Evolutionary conservation across 148 eudicot species (phyloP).

Genomic region (Amaranthus hypochondriacus): DNA sequence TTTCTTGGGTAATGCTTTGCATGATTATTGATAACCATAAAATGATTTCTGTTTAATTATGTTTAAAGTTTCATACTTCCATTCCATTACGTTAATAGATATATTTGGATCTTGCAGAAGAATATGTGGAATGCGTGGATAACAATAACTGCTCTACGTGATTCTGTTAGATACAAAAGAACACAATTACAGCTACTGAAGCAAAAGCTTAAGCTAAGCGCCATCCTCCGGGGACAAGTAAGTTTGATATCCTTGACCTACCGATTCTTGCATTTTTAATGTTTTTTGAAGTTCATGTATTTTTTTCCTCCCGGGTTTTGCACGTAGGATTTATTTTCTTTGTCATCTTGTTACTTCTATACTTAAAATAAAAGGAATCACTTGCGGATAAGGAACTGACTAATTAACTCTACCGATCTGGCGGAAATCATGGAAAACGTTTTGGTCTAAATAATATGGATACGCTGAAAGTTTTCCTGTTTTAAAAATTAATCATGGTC

Average conservation of each 20-base stretch:
- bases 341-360: too few species aligned
- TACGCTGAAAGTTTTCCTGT: too few species aligned
- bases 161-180: slow-evolving; percentile 76
- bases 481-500: too few species aligned
- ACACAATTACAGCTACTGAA: slow-evolving; percentile 68
- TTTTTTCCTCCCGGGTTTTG: not conserved
- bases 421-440: not conserved
- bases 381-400: too few species aligned
- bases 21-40: not conserved
- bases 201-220: slow-evolving; percentile 84
- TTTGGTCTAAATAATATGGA: too few species aligned
- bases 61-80: too few species aligned
- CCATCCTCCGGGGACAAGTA: slow-evolving; percentile 84
- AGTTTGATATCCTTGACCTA: slow-evolving; percentile 23
- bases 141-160: slow-evolving; percentile 76
- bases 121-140: slow-evolving; percentile 95
- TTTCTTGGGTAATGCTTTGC: not conserved
- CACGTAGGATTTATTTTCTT: not conserved
- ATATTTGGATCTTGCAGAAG: slow-evolving; percentile 44
- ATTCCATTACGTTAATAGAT: not conserved
- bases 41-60: too few species aligned
- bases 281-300: not conserved
- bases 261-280: not conserved
- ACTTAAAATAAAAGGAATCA: too few species aligned
- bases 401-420: not conserved